Percentiles rank a stretch among this genome's conserved stretches.
Conservation (phyloP, 768 basidiomycete species). For the Favolaschia claudopus region DNA sequence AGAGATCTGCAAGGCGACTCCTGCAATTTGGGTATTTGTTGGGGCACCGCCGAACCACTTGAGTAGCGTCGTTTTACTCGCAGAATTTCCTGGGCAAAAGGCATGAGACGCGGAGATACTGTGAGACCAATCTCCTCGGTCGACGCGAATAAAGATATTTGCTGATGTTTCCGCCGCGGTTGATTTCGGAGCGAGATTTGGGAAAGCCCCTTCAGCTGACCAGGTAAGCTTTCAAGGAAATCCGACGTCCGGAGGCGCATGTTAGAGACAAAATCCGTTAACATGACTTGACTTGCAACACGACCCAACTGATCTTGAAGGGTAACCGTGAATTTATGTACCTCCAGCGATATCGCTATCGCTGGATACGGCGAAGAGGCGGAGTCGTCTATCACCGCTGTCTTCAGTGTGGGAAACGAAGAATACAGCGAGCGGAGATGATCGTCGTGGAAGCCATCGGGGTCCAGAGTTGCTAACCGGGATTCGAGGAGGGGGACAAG, state of each 20-base stretch:
- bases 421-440: conserved; percentile 40
- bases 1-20: conserved; percentile 15
- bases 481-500: conserved; percentile 46
- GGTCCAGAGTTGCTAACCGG: conserved; percentile 50
- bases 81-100: conserved; percentile 62
- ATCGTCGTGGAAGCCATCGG: conserved; percentile 46
- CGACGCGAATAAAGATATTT: conserved; percentile 44
- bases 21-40: conserved; percentile 26
- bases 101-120: conserved; percentile 66
- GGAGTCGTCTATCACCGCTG: neutral
- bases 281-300: conserved; percentile 43
- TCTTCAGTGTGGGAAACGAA: conserved; percentile 34
- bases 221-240: conserved; percentile 29
- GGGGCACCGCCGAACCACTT: conserved; percentile 1
- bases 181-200: conserved; percentile 54
- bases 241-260: conserved; percentile 32
- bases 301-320: conserved; percentile 44
- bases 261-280: conserved; percentile 40
- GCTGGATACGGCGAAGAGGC: conserved; percentile 11
- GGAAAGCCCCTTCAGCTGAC: conserved; percentile 42
- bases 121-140: conserved; percentile 50
- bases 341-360: conserved; percentile 31
- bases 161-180: conserved; percentile 37
- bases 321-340: conserved; percentile 37
- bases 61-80: conserved; percentile 55